Conservation (phyloP, 1,284 basidiomycete species). For the Tilletia setariae region DNA sequence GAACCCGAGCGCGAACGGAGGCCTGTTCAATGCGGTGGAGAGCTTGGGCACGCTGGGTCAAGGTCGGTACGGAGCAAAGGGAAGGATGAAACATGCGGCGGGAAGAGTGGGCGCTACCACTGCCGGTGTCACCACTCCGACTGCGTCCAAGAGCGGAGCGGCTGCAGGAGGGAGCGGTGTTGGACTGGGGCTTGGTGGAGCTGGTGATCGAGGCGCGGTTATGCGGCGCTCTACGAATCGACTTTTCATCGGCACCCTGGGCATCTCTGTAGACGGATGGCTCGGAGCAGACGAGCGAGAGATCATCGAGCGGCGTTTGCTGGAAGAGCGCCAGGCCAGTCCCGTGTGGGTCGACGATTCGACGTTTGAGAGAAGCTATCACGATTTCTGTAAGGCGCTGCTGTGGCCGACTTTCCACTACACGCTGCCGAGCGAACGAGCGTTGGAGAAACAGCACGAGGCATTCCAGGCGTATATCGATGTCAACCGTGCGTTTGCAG, state of each 20-base stretch:
- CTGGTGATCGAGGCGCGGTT: constrained; percentile 13
- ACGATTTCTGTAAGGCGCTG: constrained; percentile 84
- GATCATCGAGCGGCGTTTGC: constrained; percentile 65
- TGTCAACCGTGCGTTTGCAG: constrained; percentile 79
- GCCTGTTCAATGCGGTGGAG: constrained; percentile 51
- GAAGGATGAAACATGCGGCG: background rate
- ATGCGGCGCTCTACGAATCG: constrained; percentile 18
- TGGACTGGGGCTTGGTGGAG: constrained; percentile 1
- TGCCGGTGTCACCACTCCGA: background rate
- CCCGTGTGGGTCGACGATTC: constrained; percentile 71
- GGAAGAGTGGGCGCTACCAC: background rate
- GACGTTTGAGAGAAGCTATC: constrained; percentile 70
- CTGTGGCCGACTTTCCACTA: constrained; percentile 86
- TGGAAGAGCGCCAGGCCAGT: constrained; percentile 62
- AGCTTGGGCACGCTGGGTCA: constrained; percentile 27
- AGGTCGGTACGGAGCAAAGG: constrained; percentile 7
- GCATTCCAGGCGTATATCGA: constrained; percentile 74
- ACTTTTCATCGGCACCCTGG: constrained; percentile 49
- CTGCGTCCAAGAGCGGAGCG: background rate
- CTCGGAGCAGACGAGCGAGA: constrained; percentile 53
- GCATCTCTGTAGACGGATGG: constrained; percentile 43
- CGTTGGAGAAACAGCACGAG: constrained; percentile 70
- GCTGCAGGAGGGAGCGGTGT: background rate
- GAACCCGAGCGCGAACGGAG: constrained; percentile 51
- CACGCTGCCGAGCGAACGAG: constrained; percentile 76